Evolutionary conservation across 495 filamentous ascomycete species (phyloP), one percentile per base, ranked within the genome.

Genomic region (Friedmanniomyces endolithicus): DNA sequence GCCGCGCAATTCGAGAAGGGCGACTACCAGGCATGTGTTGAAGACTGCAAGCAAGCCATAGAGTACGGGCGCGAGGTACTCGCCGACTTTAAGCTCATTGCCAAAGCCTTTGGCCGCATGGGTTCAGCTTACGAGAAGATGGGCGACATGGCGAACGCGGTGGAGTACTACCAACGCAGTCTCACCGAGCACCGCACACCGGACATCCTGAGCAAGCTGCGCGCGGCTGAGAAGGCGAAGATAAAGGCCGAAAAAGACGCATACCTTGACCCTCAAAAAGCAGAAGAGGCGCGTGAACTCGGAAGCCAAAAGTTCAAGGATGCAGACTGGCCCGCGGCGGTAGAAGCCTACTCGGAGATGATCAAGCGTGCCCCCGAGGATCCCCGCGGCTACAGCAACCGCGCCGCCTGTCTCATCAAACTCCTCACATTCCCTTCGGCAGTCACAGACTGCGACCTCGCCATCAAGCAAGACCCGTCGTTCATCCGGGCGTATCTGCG

Each of bases 251-350:
- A 92, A 55, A 85, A 78, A 67, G 72, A 86, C 53, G 77, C 88
- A 1, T 97, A 96, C 71, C 76, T 99, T 63, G 86, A 88, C 71
- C 85, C 92, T 0, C 85, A 73, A 49, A 89, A 95, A 73, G 92
- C 92, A 20, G 92, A 99, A 64, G 86, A 96, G 72, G 89, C 92
- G 19, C 88, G 92, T 57, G 88, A 95, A 70, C 80, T 94, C 44
- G 92, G 92, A 34, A 95, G 95, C 70, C 75, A 84, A 66, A 92
- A 90, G 69, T 99, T 97, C 79, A 95, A 97, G 74, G 87, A 89
- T 58, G 82, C 81, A 17, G 89, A 99, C 74, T 97, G 90, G 88
- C 90, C 90, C 24, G 94, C 78, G 39, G 92, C 92, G 25, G 90
- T 99, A 22, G 89, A 87, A 40, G 90, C 94, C 1, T 99, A 97